phyloP scores from a whole-genome alignment of 129 eudicot genomes.

The carrot (Daucus carota) region DH1_v3.0 NC_030385.2:4488501-4489000 shows the following conservation, averaged over 20 bases:
- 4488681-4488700: no score
- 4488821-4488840: conserved; percentile 2
- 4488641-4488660: no score
- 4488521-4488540: not conserved
- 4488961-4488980: conserved; percentile 44
- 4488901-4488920: conserved; percentile 33
- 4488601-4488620: no score
- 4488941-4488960: conserved; percentile 60
- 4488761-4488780: not conserved
- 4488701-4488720: not conserved
- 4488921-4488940: conserved; percentile 33
- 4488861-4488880: conserved; percentile 36
- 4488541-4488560: not conserved
- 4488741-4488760: not conserved
- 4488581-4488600: no score
- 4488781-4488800: not conserved
- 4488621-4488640: no score
- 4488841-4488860: conserved; percentile 19
- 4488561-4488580: not conserved
- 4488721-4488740: conserved; percentile 6
- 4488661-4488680: no score
- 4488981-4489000: conserved; percentile 30
- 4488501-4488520: not conserved
- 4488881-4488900: conserved; percentile 31
- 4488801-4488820: not conserved